These are phyloP conservation scores for Xylaria arbuscula DNA, from an alignment of 2,329 filamentous ascomycete genomes.

Conservation along the genomic window DNA sequence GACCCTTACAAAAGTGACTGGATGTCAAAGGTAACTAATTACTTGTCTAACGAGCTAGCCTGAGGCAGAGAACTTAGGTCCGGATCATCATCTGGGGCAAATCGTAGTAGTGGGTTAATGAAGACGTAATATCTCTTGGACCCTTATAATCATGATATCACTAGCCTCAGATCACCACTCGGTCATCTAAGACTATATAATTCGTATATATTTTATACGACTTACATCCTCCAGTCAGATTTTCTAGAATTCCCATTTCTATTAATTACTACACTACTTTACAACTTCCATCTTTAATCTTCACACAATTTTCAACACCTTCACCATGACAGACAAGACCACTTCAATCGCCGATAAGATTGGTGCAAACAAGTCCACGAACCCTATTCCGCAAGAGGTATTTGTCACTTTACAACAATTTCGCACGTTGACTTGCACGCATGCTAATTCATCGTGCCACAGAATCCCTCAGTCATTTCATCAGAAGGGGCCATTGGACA, in stretches of 20 bases:
- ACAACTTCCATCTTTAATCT: background rate
- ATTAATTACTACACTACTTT: background rate
- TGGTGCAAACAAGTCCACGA: constrained; percentile 30
- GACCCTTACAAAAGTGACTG: background rate
- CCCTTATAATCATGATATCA: constrained; percentile 31
- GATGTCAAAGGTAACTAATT: background rate
- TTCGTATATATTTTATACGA: background rate
- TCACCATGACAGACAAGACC: constrained; percentile 32
- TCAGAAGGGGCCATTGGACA: constrained; percentile 31
- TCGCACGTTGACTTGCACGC: too few relatives aligned
- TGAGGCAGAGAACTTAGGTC: background rate
- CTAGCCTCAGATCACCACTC: background rate
- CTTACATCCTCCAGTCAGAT: background rate
- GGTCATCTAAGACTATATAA: background rate
- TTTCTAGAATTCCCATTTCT: too few relatives aligned
- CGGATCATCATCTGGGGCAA: constrained; percentile 1
- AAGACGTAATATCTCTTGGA: constrained; percentile 29
- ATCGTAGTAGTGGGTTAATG: constrained; percentile 14
- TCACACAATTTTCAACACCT: background rate
- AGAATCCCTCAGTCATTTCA: constrained; percentile 34
- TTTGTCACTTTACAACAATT: background rate
- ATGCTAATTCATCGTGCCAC: background rate
- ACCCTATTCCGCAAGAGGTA: constrained; percentile 23
- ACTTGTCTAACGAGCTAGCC: background rate
- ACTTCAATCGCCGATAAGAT: constrained; percentile 26